Base-by-base conservation (phyloP, 2,329 filamentous ascomycete genomes). In the Thielaviopsis populi region DNA sequence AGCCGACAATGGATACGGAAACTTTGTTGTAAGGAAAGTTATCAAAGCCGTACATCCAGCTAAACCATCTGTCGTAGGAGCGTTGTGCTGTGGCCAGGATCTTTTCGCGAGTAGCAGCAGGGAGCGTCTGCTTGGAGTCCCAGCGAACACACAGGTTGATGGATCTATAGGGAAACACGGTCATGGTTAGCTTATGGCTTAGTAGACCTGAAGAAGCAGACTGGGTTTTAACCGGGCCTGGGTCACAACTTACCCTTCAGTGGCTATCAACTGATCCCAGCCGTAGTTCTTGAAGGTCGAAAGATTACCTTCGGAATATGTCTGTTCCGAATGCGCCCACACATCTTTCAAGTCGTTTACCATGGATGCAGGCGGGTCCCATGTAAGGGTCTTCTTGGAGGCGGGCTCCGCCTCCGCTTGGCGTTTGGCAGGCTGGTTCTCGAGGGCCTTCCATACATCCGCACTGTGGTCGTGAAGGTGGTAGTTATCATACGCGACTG, bases 71-170 rank as follows among this genome's bases (percentile, higher is more conserved):
- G 61, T 73, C 69, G 69, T 75, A 74, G 15, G 72, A 71, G 40
- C 68, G 68, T 60, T 73, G 69, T 3, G 75, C 68, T 0, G 73
- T 72, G 3, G 69, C 62, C 53, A 74, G 71, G 37, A 77, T 68
- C 61, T 75, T 68, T 15, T 69, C 69, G 15, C 76, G 74, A 65
- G 77, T 72, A 1, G 70, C 74, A 7, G 72, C 73, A 0, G 72
- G 73, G 7, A 76, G 72, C 1, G 70, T 68, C 3, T 70, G 67
- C 27, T 67, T 71, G 0, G 74, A 75, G 64, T 78, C 75, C 76
- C 76, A 78, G 50, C 76, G 73, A 3, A 78, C 75, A 62, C 75
- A 78, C 68, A 74, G 73, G 67, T 75, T 61, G 68, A 75, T 69
- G 13, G 54, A 40, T 17, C 65, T 68, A 50, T 64, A 61, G 58